A percentile compares a stretch with the other conserved stretches of the same genome.
These are phyloP conservation scores for Candida ulmi DNA, from an alignment of 805 yeast species.

Conservation along the genomic window DNA sequence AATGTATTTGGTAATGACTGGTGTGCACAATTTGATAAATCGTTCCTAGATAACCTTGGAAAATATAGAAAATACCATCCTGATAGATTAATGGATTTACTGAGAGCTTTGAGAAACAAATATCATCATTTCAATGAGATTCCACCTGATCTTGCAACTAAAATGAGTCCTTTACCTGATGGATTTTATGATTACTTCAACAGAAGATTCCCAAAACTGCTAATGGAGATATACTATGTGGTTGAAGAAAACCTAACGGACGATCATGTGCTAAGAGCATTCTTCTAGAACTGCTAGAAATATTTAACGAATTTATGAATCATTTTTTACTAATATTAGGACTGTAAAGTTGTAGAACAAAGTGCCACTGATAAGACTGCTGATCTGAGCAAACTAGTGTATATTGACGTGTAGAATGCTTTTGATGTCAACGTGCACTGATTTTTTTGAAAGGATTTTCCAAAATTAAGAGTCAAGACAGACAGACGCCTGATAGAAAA, in stretches of 20 bases:
- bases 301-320: neutral
- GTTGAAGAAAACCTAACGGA: slow-evolving; percentile 50
- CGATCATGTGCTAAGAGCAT: slow-evolving; percentile 54
- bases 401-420: too few relatives aligned
- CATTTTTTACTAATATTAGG: neutral
- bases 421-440: too few relatives aligned
- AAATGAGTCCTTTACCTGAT: slow-evolving; percentile 76
- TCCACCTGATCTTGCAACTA: slow-evolving; percentile 55
- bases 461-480: too few relatives aligned
- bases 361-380: too few relatives aligned
- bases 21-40: slow-evolving; percentile 66
- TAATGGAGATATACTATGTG: slow-evolving; percentile 69
- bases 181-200: slow-evolving; percentile 81
- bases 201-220: slow-evolving; percentile 65
- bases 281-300: slow-evolving; percentile 21
- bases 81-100: slow-evolving; percentile 72
- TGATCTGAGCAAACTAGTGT: too few relatives aligned
- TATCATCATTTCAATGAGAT: slow-evolving; percentile 92
- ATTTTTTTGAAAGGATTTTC: too few relatives aligned
- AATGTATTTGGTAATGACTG: slow-evolving; percentile 65
- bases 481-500: too few relatives aligned
- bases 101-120: slow-evolving; percentile 88
- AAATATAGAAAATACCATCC: slow-evolving; percentile 86
- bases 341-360: too few relatives aligned
- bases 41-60: slow-evolving; percentile 77